Conservation (phyloP, 1,139 yeast species). For the Debaryomycetaceae sp. region DNA sequence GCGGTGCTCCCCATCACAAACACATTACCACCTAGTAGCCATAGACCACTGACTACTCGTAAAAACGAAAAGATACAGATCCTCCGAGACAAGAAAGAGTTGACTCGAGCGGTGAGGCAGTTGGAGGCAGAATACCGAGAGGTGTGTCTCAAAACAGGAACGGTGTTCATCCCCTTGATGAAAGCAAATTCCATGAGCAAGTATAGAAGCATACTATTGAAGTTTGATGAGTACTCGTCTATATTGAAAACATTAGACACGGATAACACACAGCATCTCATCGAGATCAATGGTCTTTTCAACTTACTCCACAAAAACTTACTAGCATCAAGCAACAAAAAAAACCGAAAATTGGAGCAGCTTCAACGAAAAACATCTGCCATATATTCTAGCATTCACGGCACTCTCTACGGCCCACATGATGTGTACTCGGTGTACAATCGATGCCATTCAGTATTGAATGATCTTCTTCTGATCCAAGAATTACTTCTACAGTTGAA, state of each 20-base stretch:
- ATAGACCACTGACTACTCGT: background rate
- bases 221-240: conserved; percentile 4
- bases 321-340: conserved; percentile 1
- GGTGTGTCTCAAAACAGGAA: background rate
- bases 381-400: background rate
- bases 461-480: background rate
- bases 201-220: conserved; percentile 2
- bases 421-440: background rate
- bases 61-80: background rate
- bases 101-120: background rate
- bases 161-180: background rate
- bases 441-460: background rate
- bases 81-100: background rate
- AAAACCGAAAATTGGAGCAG: conserved; percentile 2
- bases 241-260: conserved; percentile 1
- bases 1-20: background rate
- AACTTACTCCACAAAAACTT: conserved; percentile 2
- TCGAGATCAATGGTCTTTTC: conserved; percentile 2
- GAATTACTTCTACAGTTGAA: background rate
- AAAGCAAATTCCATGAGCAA: background rate
- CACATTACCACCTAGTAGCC: background rate
- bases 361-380: background rate
- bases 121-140: background rate
- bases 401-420: background rate
- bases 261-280: conserved; percentile 1